phyloP scores from a whole-genome alignment of 371 early-diverging fungal genomes.

The Zychaea mexicana region DNA sequence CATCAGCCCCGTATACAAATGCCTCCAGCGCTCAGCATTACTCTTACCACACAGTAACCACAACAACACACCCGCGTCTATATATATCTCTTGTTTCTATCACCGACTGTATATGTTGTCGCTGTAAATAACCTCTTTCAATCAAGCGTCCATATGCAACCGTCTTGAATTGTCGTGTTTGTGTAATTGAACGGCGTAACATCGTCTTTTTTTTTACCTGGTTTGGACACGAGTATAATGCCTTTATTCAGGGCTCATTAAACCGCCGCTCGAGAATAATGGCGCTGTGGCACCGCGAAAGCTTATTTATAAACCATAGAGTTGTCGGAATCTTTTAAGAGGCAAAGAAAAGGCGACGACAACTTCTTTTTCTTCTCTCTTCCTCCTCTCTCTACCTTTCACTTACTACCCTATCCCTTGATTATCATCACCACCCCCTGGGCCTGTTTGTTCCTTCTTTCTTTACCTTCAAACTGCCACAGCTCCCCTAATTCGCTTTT shows the following conservation, averaged over 20 bases:
- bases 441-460: too few species aligned
- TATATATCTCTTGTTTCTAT: neutral
- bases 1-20: too few species aligned
- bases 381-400: neutral
- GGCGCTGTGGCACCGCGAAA: neutral
- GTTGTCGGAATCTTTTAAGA: neutral
- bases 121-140: neutral
- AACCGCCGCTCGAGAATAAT: neutral
- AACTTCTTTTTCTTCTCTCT: neutral
- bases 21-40: too few species aligned
- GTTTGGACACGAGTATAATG: slow-evolving; percentile 1
- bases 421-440: too few species aligned
- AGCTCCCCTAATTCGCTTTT: too few species aligned
- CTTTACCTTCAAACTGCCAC: too few species aligned
- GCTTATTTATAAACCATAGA: slow-evolving; percentile 3
- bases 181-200: neutral
- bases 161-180: neutral
- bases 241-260: neutral
- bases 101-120: neutral
- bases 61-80: neutral
- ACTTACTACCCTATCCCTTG: too few species aligned
- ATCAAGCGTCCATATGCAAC: neutral
- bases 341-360: neutral
- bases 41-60: too few species aligned
- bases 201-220: neutral